Conservation (phyloP, 164 flowering plant species). For the Aristolochia fimbriata region DNA sequence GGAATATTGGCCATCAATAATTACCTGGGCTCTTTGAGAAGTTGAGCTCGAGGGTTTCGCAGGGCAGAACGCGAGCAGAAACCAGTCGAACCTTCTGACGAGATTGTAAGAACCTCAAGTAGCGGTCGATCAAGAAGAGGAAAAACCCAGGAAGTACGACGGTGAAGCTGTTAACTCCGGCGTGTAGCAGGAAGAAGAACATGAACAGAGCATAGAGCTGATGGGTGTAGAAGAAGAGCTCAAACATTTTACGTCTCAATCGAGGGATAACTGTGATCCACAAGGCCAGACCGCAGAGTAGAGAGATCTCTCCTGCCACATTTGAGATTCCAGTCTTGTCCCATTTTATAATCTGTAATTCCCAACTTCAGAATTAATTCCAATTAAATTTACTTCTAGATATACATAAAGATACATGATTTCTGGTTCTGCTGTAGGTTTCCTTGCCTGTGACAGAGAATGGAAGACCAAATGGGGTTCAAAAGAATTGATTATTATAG, state of each 20-base stretch:
- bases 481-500: too few species aligned
- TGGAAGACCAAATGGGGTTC: too few species aligned
- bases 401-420: too few species aligned
- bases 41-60: constrained; percentile 65
- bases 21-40: constrained; percentile 59
- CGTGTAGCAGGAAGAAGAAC: constrained; percentile 61
- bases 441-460: too few species aligned
- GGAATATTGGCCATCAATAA: too few species aligned
- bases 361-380: not conserved
- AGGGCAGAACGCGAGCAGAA: constrained; percentile 55
- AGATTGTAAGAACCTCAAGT: constrained; percentile 67
- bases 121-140: constrained; percentile 81
- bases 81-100: constrained; percentile 34
- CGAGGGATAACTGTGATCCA: constrained; percentile 57
- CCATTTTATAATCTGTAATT: constrained; percentile 65
- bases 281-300: constrained; percentile 39
- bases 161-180: constrained; percentile 43
- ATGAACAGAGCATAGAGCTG: constrained; percentile 62
- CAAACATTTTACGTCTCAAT: constrained; percentile 53
- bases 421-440: too few species aligned
- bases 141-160: constrained; percentile 72
- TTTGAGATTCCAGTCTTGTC: constrained; percentile 31
- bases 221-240: constrained; percentile 81
- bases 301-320: constrained; percentile 64
- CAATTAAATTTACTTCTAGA: too few species aligned